Conservation (phyloP, 2,329 filamentous ascomycete species). For the Seiridium unicorne region DNA sequence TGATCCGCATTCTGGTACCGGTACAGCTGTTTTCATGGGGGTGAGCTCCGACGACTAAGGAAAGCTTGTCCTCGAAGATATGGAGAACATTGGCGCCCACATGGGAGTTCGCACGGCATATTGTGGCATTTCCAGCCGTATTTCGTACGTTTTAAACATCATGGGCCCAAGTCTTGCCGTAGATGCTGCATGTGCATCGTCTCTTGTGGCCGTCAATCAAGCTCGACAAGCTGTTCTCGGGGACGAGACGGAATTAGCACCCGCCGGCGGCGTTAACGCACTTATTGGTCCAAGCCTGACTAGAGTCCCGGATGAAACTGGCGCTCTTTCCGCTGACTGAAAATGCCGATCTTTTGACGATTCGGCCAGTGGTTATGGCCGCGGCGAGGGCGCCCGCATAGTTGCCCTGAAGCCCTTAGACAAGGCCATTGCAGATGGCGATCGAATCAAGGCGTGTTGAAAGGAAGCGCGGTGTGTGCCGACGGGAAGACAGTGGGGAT, state of each 20-base stretch:
- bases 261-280: slow-evolving; percentile 30
- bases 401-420: slow-evolving; percentile 28
- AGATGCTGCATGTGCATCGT: slow-evolving; percentile 34
- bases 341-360: slow-evolving; percentile 20
- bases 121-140: slow-evolving; percentile 32
- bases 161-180: slow-evolving; percentile 29
- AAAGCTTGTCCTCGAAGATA: slow-evolving; percentile 32
- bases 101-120: slow-evolving; percentile 37
- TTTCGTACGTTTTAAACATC: slow-evolving; percentile 30
- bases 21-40: slow-evolving; percentile 29
- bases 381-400: slow-evolving; percentile 31
- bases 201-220: slow-evolving; percentile 28
- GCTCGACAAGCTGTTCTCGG: slow-evolving; percentile 26
- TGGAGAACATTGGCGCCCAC: slow-evolving; percentile 33
- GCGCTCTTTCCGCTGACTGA: slow-evolving; percentile 22
- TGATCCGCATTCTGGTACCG: slow-evolving; percentile 31
- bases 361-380: slow-evolving; percentile 21
- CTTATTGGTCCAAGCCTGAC: slow-evolving; percentile 29
- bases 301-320: slow-evolving; percentile 25
- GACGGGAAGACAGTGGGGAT: slow-evolving; percentile 30
- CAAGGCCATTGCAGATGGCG: slow-evolving; percentile 28
- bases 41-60: slow-evolving; percentile 34
- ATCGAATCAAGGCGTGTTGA: slow-evolving; percentile 31
- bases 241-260: slow-evolving; percentile 26
- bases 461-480: slow-evolving; percentile 26